phyloP scores from a whole-genome alignment of 139 green algal genomes.

The Chlamydomonas schloesseri region DNA sequence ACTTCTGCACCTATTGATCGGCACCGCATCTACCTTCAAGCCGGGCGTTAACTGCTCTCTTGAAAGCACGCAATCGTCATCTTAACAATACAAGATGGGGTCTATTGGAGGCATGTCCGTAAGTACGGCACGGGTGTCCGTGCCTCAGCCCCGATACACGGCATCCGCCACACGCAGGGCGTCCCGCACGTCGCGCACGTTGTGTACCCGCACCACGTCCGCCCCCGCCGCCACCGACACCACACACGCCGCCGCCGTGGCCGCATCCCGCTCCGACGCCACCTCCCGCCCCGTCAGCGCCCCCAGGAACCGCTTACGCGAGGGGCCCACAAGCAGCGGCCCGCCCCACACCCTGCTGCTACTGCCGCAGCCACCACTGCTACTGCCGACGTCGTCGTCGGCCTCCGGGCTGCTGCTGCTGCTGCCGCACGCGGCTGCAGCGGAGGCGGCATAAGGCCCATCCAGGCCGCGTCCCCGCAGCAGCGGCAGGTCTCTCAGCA shows the following conservation, averaged over 20 bases:
- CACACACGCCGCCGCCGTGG: slow-evolving; percentile 69
- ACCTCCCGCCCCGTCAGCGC: background rate
- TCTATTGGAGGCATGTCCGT: too few species aligned
- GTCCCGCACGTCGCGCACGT: slow-evolving; percentile 72
- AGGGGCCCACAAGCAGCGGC: slow-evolving; percentile 85
- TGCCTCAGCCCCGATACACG: slow-evolving; percentile 54
- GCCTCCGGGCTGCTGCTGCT: background rate
- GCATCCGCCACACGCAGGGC: slow-evolving; percentile 81
- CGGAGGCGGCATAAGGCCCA: background rate
- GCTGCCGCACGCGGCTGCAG: background rate
- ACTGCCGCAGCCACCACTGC: background rate
- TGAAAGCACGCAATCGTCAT: too few species aligned
- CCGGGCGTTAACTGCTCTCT: too few species aligned
- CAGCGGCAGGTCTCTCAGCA: slow-evolving; percentile 73
- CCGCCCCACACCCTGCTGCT: background rate
- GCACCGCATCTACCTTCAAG: too few species aligned
- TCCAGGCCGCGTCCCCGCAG: slow-evolving; percentile 60
- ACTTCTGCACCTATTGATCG: too few species aligned
- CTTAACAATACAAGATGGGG: too few species aligned
- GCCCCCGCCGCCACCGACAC: slow-evolving; percentile 68
- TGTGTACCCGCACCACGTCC: slow-evolving; percentile 89
- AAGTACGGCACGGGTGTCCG: too few species aligned
- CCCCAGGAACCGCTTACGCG: slow-evolving; percentile 88
- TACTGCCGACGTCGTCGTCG: background rate
- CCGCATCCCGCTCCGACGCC: slow-evolving; percentile 62